These are phyloP conservation scores for Sporothrix pseudoabietina DNA, from an alignment of 2,329 filamentous ascomycete species.

Conservation along the genomic window DNA sequence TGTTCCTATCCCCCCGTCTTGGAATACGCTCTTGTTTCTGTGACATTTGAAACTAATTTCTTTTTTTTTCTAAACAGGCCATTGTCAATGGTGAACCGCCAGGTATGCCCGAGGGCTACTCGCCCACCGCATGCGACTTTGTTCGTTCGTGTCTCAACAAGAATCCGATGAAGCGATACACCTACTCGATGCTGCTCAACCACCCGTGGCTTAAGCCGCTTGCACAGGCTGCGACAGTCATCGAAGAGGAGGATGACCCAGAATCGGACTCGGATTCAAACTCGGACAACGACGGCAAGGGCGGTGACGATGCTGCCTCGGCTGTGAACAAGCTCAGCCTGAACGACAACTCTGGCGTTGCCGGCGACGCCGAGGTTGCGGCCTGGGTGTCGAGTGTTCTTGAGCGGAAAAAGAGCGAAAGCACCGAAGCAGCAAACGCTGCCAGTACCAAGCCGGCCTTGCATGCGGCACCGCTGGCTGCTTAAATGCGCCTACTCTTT, in stretches of 20 bases:
- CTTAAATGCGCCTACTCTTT: conserved; percentile 9
- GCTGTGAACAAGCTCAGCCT: conserved; percentile 43
- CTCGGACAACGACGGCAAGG: conserved; percentile 38
- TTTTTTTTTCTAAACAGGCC: conserved; percentile 59
- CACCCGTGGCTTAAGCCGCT: conserved; percentile 75
- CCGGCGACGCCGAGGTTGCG: conserved; percentile 79
- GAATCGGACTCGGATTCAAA: conserved; percentile 39
- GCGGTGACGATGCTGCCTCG: conserved; percentile 38
- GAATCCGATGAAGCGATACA: conserved; percentile 87
- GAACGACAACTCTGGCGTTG: conserved; percentile 49
- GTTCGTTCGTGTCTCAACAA: conserved; percentile 91
- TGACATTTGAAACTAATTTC: conserved; percentile 29
- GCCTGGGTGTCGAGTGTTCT: conserved; percentile 78
- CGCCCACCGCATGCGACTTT: conserved; percentile 79
- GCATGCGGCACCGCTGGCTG: conserved; percentile 82
- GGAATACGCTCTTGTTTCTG: too few species aligned
- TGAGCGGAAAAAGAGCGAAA: conserved; percentile 61
- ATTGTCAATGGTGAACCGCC: conserved; percentile 98
- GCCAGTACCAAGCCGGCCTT: conserved; percentile 71
- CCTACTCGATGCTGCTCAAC: conserved; percentile 83
- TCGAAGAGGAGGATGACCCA: conserved; percentile 44
- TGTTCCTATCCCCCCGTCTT: neutral
- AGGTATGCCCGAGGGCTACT: conserved; percentile 80
- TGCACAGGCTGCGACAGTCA: conserved; percentile 41
- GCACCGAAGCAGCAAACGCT: conserved; percentile 46